These are phyloP conservation scores for Didymella pomorum DNA, from an alignment of 2,329 filamentous ascomycete genomes.

Conservation along the genomic window DNA sequence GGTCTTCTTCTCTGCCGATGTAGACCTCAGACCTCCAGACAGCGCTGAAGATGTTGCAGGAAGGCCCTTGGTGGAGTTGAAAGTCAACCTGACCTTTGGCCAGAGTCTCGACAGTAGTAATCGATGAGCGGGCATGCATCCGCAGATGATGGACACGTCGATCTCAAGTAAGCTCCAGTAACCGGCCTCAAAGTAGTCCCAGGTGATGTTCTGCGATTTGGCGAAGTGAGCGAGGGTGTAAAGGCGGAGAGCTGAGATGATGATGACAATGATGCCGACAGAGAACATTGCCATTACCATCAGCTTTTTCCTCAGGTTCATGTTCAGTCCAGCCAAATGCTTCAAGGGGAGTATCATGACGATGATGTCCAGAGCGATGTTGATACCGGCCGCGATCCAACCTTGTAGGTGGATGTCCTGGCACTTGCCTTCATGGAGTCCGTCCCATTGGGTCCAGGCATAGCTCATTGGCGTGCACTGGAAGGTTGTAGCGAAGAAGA, in stretches of 20 bases:
- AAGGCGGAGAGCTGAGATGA: constrained; percentile 40
- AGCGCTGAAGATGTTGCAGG: constrained; percentile 9
- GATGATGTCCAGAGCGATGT: constrained; percentile 40
- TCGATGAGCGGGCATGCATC: constrained; percentile 51
- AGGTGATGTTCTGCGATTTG: constrained; percentile 51
- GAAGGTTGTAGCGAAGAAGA: constrained; percentile 59
- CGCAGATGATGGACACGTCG: constrained; percentile 46
- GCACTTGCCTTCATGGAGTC: constrained; percentile 38
- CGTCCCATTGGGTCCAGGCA: constrained; percentile 56
- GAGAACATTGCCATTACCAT: constrained; percentile 49
- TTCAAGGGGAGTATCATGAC: constrained; percentile 46
- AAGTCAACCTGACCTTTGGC: constrained; percentile 27
- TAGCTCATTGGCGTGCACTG: constrained; percentile 60
- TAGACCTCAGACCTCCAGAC: constrained; percentile 1
- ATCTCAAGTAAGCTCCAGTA: constrained; percentile 54
- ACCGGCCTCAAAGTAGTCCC: constrained; percentile 51
- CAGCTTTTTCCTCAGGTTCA: constrained; percentile 45
- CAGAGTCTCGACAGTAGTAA: constrained; percentile 25
- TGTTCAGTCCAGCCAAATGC: constrained; percentile 41
- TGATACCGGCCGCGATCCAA: constrained; percentile 43
- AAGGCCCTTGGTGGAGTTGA: constrained; percentile 18
- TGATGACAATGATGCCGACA: constrained; percentile 43
- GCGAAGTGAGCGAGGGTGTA: constrained; percentile 53
- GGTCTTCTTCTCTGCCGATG: constrained; percentile 8
- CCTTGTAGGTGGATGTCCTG: constrained; percentile 46